A percentile compares a stretch with the other conserved stretches of the same genome.
Evolutionary conservation across 1,139 yeast species (phyloP).

Genomic region (Geotrichum phurueaensis): DNA sequence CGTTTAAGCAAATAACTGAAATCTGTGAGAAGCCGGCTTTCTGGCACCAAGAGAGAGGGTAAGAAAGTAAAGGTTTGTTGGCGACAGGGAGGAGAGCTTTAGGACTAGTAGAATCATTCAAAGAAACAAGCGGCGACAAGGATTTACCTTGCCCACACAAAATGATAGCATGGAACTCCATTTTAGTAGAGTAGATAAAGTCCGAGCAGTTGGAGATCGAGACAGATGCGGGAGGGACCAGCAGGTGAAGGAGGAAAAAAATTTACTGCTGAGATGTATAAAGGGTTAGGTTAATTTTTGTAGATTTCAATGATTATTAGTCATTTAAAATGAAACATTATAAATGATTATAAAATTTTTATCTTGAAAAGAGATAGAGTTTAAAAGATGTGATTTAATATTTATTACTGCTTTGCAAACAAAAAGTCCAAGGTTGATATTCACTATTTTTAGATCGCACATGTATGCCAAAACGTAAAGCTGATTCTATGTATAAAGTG

Average conservation of each 20-base stretch:
- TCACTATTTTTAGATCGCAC: no score
- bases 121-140: constrained; percentile 64
- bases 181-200: constrained; percentile 26
- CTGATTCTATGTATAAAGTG: no score
- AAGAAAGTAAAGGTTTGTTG: constrained; percentile 81
- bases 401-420: no score
- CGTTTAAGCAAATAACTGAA: constrained; percentile 13
- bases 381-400: no score
- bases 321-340: no score
- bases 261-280: neutral
- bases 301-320: no score
- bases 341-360: no score
- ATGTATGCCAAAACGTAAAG: no score
- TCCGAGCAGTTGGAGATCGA: neutral
- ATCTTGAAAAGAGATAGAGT: no score
- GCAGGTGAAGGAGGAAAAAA: neutral
- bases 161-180: constrained; percentile 91
- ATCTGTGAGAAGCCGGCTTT: constrained; percentile 44
- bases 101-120: constrained; percentile 52
- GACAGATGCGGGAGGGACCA: neutral
- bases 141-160: constrained; percentile 80
- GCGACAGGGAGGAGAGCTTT: constrained; percentile 89
- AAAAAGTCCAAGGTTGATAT: no score
- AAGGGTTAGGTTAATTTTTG: neutral
- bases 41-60: constrained; percentile 90